Evolutionary conservation across 768 basidiomycete species (phyloP).

Genomic region (Mycena rosella): DNA sequence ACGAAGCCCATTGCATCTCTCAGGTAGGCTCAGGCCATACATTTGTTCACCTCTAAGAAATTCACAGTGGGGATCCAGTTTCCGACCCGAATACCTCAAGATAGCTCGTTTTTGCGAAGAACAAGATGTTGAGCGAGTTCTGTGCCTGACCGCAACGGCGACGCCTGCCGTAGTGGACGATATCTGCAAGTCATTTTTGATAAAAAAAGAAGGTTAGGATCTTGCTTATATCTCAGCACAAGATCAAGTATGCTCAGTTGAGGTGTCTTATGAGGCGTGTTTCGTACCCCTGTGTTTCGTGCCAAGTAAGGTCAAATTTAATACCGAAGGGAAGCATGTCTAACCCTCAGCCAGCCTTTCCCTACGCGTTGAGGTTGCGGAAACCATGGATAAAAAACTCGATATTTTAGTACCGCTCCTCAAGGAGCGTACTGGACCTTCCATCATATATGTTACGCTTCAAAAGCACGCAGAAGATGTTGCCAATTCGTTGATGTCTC

Average conservation of each 20-base stretch:
- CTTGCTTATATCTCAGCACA: no score
- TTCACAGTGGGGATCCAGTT: conserved; percentile 56
- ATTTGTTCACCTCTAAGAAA: not conserved
- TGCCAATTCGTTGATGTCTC: conserved; percentile 43
- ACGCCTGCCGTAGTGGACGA: conserved; percentile 56
- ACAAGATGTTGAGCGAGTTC: conserved; percentile 56
- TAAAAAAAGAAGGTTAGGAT: conserved; percentile 53
- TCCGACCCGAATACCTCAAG: conserved; percentile 54
- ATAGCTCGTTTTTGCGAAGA: conserved; percentile 63
- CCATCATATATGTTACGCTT: conserved; percentile 61
- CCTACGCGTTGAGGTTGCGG: conserved; percentile 49
- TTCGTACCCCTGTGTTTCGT: conserved; percentile 59
- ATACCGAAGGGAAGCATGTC: not conserved
- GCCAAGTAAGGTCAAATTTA: conserved; percentile 52
- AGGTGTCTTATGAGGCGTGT: no score
- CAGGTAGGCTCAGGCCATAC: conserved; percentile 46
- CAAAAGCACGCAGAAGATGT: conserved; percentile 58
- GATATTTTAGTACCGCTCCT: conserved; percentile 52
- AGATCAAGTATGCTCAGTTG: no score
- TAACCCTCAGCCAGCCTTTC: conserved; percentile 47
- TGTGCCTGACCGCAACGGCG: conserved; percentile 62
- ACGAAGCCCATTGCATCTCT: conserved; percentile 64
- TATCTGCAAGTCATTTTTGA: conserved; percentile 59
- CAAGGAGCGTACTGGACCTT: conserved; percentile 52
- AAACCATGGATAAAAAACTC: conserved; percentile 50